A percentile compares a stretch with the other conserved stretches of the same genome.
Evolutionary conservation across 495 filamentous ascomycete species (phyloP).

Genomic region (Tuber borchii): DNA sequence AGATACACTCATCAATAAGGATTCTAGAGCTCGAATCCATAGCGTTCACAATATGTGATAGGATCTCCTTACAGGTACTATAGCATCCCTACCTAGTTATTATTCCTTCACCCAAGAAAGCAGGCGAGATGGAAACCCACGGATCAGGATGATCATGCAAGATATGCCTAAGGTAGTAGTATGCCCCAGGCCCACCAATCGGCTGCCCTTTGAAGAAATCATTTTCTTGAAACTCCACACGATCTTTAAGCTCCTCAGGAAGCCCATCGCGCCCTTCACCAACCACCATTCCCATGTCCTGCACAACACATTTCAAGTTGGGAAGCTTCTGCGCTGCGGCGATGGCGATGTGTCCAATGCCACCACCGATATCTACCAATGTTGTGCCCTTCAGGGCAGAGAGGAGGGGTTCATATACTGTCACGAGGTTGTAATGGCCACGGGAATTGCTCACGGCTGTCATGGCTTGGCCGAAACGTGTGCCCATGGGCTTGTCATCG

Average conservation of each 20-base stretch:
- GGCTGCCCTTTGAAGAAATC: conserved; percentile 32
- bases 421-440: background rate
- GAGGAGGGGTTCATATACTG: conserved; percentile 4
- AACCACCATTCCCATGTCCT: conserved; percentile 38
- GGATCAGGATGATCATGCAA: conserved; percentile 27
- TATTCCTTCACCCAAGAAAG: background rate
- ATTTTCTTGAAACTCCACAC: conserved; percentile 13
- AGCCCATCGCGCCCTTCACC: conserved; percentile 7
- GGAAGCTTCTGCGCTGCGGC: conserved; percentile 22
- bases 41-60: conserved; percentile 8
- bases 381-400: conserved; percentile 5
- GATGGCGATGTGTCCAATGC: conserved; percentile 38
- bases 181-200: conserved; percentile 21
- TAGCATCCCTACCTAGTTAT: background rate
- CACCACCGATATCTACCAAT: conserved; percentile 45
- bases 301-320: conserved; percentile 40
- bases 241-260: conserved; percentile 9
- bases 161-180: conserved; percentile 26
- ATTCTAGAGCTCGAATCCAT: conserved; percentile 10
- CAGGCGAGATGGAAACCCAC: background rate
- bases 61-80: background rate
- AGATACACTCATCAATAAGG: conserved; percentile 5
- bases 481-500: conserved; percentile 1
- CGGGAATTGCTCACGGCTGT: background rate
- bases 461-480: conserved; percentile 10